phyloP scores from a whole-genome alignment of 106 monocot species.

The Phalaenopsis aphrodite region DNA sequence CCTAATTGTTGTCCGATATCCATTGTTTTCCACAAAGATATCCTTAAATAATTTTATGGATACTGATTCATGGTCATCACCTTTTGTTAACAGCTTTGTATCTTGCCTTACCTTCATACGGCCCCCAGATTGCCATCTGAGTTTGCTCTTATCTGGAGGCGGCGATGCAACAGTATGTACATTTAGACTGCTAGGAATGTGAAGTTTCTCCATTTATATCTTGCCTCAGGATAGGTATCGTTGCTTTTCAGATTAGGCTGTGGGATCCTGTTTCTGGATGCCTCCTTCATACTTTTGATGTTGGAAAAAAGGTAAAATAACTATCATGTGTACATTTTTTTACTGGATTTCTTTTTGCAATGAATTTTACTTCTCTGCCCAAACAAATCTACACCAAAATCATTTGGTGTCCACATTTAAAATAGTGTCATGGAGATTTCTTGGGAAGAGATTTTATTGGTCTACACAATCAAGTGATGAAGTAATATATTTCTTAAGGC shows the following conservation, averaged over 20 bases:
- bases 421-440: too few relatives aligned
- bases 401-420: not conserved
- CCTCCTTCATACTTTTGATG: constrained; percentile 69
- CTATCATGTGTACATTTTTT: not conserved
- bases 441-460: too few relatives aligned
- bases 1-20: not conserved
- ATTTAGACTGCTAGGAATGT: not conserved
- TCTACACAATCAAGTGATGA: too few relatives aligned
- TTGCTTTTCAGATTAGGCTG: constrained; percentile 57
- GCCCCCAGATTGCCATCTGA: constrained; percentile 25
- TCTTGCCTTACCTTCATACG: constrained; percentile 66
- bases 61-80: constrained; percentile 12
- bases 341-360: not conserved
- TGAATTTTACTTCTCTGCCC: not conserved
- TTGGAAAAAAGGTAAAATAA: constrained; percentile 47
- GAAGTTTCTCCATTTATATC: constrained; percentile 1
- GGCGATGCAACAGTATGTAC: constrained; percentile 93
- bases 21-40: not conserved
- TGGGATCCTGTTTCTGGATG: constrained; percentile 77
- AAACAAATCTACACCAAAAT: not conserved
- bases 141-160: constrained; percentile 77
- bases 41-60: not conserved
- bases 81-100: constrained; percentile 59
- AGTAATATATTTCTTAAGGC: too few relatives aligned
- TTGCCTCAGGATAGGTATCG: not conserved